Evolutionary conservation across 306 rosid genomes (phyloP).

Genomic region (Carpinus fangiana): DNA sequence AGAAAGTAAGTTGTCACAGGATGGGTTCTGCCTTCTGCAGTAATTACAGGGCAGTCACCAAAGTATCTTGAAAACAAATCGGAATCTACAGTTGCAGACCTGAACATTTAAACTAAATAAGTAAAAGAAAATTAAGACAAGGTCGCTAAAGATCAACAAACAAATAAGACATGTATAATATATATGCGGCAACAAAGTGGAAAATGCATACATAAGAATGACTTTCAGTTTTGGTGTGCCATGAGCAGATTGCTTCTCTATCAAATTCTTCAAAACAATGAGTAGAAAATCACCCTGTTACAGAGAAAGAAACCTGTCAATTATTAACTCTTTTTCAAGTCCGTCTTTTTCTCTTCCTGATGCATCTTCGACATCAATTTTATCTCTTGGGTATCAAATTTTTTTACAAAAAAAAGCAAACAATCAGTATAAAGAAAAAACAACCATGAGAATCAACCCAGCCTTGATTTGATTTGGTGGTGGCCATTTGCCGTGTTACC

Average conservation of each 20-base stretch:
- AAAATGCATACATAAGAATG: slow-evolving; percentile 75
- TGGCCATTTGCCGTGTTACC: not conserved
- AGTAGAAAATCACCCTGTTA: slow-evolving; percentile 91
- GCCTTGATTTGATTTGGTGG: not conserved
- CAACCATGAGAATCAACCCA: not conserved
- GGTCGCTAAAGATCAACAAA: not conserved
- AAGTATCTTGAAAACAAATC: slow-evolving; percentile 86
- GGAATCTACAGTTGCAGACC: slow-evolving; percentile 99
- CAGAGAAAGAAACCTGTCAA: slow-evolving; percentile 12
- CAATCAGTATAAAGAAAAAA: not conserved
- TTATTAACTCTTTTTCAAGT: not conserved
- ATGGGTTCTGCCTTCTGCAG: slow-evolving; percentile 91
- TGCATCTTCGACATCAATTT: not conserved
- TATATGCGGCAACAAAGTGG: slow-evolving; percentile 8
- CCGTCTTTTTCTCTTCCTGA: not conserved
- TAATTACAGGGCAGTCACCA: slow-evolving; percentile 82
- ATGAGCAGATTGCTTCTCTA: slow-evolving; percentile 64
- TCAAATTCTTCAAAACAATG: slow-evolving; percentile 73
- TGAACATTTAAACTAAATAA: slow-evolving; percentile 33
- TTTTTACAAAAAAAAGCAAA: not conserved
- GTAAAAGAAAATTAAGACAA: slow-evolving; percentile 18
- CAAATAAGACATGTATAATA: not conserved
- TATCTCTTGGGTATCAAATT: not conserved
- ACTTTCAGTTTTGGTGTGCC: slow-evolving; percentile 66
- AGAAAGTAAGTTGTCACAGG: slow-evolving; percentile 81